Base-by-base conservation (phyloP, 164 flowering plant species). In the Echeveria elegans region DNA sequence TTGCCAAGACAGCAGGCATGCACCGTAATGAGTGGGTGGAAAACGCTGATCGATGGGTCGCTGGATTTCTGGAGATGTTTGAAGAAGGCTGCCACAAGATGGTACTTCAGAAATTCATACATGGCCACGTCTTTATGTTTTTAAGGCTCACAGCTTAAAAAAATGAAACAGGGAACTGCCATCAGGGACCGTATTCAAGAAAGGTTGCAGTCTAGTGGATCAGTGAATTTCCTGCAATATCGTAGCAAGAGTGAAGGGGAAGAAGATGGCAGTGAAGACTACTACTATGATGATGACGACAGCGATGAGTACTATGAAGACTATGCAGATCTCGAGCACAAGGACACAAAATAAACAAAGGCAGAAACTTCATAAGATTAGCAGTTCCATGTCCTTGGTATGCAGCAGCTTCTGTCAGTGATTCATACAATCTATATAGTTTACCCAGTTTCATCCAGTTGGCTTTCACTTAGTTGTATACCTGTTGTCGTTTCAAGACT, bases 81-180 rank as follows among this genome's bases (percentile, higher is more conserved):
- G 92, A 87, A 78, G 92, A 87, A 81, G 81, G 92, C 53, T 87
- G 92, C 74, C 92, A 87, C 72, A 85, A 83, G 74, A 85, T 87
- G 92, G 92, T 81, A 29, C 68, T 24, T 24, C 60, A 75, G 41
- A 63, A 12, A 16, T 63, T 50, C 9, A n/a, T n/a, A 52, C 14
- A 11, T 18, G 7, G 28, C 23, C 23, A 28, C 11, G 23, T 30
- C 43, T 14, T 7, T 48, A 16, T 34, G 16, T 2, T 9, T 6
- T 29, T 5, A 6, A 24, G 15, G 1, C 40, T 24, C 16, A 31
- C 45, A 36, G 21, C 23, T 9, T 48, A 23, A 23, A 16, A 0
- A 6, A 50, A 63, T 24, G 43, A 6, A 9, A 31, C 78, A 84
- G 88, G 88, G 86, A 59, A 82, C 86, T 18, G 83, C 86, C 61